Evolutionary conservation across 2,329 filamentous ascomycete genomes (phyloP), one percentile per base, ranked within the genome.

Genomic region (Cordyceps javanica): DNA sequence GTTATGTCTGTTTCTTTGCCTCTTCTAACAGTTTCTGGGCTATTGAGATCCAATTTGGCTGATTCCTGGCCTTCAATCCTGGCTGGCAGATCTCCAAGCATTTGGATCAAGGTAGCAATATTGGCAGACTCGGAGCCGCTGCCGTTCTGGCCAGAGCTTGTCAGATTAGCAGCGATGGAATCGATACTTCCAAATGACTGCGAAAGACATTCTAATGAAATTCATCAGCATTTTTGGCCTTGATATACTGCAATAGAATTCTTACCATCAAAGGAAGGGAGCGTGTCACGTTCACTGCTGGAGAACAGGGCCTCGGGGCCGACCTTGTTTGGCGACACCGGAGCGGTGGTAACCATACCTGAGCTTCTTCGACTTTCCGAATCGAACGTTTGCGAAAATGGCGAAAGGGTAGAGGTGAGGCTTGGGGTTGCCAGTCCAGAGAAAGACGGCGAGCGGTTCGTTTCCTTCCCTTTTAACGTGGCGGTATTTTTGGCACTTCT

Each of bases 341-440:
- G 58, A 25, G 58, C 53, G 8, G 58, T 57, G 6, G 58, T 60
- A 9, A 60, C 34, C 34, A 57, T 32, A 5, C 58, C 60, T n/a
- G 65, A 69, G 30, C 65, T 66, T 4, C 61, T 59, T 23, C 63
- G 63, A 28, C 65, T 68, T 7, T 49, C 62, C 0, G 61, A 55
- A 21, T 66, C 66, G 23, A 68, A 70, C 9, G 59, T 59, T 4
- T 61, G 62, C 3, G 66, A 66, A 1, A 63, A 51, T 1, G 67
- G 67, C 21, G 67, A 69, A 11, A 64, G 61, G 9, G 65, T 64
- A 2, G 68, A 69, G 3, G 61, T 39, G 10, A 66, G 52, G 23
- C 64, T 65, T 4, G 68, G 66, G 1, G 69, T 66, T 7, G 63
- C 48, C 4, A 65, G 51, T 2, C 65, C 63, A 2, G 68, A 64